Base-by-base conservation (phyloP, 371 early-diverging fungal genomes). In the Actinomucor elegans region DNA sequence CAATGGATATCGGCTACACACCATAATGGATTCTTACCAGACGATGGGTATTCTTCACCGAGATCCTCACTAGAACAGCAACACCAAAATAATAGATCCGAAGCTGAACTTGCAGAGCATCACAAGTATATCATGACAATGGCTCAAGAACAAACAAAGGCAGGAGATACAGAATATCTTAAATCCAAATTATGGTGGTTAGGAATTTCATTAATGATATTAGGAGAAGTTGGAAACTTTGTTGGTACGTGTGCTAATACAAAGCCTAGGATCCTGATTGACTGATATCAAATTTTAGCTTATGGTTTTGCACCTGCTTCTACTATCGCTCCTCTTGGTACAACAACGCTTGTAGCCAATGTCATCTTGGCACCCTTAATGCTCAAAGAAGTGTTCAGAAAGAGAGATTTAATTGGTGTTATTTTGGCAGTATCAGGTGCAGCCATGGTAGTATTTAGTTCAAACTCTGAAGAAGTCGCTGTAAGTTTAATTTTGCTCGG, bases 291-390 rank as follows among this genome's bases (percentile, higher is more conserved):
- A 1, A 0, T 45, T 15, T 18, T 32, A 72, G 91, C 91, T 2
- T 91, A 91, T 59, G 90, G 89, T 4, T 91, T 87, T 64, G 91
- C 90, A 5, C 87, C 87, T 23, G 88, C 91, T n/a, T 88, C 89
- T 0, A 79, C 87, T 0, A 81, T 91, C 48, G 89, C 91, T n/a
- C 91, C 91, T 0, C 56, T 91, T 18, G 91, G 91, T 23, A 91
- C 91, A 0, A 86, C 90, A 3, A 82, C 87, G 3, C 55, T 88
- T 24, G 80, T 87, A 37, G 71, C 84, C 17, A 90, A 90, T 64
- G 88, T 86, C 11, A 81, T 89, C 23, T 52, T 90, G 17, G 91
- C 91, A 2, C 91, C 91, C 2, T 55, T 85, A 18, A 81, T 88
- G 73, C 55, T 90, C 17, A 80, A 83, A 28, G 91, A 90, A 55